phyloP scores from a whole-genome alignment of 192 early-diverging fungal species.

The Coemansia sp. region DNA sequence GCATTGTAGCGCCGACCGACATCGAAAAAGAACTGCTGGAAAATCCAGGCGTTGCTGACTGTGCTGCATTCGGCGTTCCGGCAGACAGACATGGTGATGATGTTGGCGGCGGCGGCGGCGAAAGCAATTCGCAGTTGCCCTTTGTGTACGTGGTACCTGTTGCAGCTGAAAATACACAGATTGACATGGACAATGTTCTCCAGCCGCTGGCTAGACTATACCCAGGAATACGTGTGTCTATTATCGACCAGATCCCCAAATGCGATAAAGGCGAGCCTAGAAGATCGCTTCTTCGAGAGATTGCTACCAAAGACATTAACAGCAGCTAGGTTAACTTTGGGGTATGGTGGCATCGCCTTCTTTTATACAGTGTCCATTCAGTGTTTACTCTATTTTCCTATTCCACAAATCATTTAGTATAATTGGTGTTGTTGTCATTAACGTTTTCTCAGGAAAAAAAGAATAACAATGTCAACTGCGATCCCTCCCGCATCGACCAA shows the following conservation, averaged over 20 bases:
- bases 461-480: not conserved
- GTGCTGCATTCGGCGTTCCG: slow-evolving; percentile 30
- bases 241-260: slow-evolving; percentile 29
- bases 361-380: not conserved
- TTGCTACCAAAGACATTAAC: not conserved
- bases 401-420: not conserved
- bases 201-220: slow-evolving; percentile 13
- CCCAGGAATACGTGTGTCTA: slow-evolving; percentile 28
- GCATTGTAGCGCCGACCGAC: slow-evolving; percentile 23
- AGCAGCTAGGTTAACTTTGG: not conserved
- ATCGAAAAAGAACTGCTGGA: slow-evolving; percentile 27
- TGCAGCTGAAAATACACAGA: not conserved
- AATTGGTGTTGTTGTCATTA: not conserved
- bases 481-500: not conserved
- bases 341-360: not conserved
- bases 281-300: not conserved
- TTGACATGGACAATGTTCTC: slow-evolving; percentile 8
- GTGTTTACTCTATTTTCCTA: not conserved
- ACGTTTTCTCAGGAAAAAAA: slow-evolving; percentile 1
- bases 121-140: slow-evolving; percentile 5
- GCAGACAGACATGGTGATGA: not conserved
- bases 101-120: not conserved
- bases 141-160: slow-evolving; percentile 34
- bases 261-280: slow-evolving; percentile 13
- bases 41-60: slow-evolving; percentile 28